Evolutionary conservation across 140 eudicot genomes (phyloP).

Genomic region (Flaveria floridana): DNA sequence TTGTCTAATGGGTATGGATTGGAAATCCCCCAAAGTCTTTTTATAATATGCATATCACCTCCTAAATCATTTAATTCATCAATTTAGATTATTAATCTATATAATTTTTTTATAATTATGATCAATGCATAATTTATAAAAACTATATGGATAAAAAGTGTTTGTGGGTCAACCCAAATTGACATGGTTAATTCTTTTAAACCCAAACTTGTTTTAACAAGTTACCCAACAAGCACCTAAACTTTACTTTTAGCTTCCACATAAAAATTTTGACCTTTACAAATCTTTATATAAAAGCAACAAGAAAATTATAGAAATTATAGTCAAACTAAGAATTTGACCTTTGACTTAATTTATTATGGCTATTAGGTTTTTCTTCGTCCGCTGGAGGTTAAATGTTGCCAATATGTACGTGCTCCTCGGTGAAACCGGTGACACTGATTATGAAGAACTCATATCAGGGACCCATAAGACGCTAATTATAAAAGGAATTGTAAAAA

Average conservation of each 20-base stretch:
- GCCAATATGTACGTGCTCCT: constrained; percentile 83
- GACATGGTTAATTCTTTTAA: neutral
- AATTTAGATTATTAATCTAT: neutral
- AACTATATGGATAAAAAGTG: neutral
- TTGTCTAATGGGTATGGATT: neutral
- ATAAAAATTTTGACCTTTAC: neutral
- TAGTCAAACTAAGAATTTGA: constrained; percentile 8
- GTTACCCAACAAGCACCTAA: neutral
- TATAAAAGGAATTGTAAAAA: constrained; percentile 63
- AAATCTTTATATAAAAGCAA: neutral
- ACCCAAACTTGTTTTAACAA: neutral
- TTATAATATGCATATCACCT: constrained; percentile 1
- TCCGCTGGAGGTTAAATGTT: constrained; percentile 88
- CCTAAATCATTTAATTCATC: neutral
- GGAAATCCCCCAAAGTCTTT: neutral
- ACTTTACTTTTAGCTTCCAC: too few relatives aligned
- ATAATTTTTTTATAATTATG: neutral
- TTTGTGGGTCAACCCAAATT: neutral
- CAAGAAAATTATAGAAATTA: neutral
- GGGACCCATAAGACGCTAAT: constrained; percentile 86
- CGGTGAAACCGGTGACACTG: constrained; percentile 92
- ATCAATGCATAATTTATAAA: neutral
- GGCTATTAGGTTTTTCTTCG: constrained; percentile 65
- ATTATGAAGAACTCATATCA: constrained; percentile 76
- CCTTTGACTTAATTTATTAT: neutral